These are phyloP conservation scores for Takashimella tepidaria DNA, from an alignment of 1,284 basidiomycete species.

Conservation along the genomic window DNA sequence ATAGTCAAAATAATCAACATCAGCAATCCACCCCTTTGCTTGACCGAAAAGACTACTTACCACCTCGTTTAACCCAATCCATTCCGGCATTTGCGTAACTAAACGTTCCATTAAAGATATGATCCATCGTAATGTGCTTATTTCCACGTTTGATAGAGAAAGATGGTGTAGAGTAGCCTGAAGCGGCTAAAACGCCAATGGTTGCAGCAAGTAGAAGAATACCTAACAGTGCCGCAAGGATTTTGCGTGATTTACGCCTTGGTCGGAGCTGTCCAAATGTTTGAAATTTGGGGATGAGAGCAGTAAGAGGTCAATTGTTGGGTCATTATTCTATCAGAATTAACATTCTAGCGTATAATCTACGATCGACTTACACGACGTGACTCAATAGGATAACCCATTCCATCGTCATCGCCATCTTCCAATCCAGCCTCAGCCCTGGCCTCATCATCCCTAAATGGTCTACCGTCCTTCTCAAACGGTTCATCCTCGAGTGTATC, in stretches of 20 bases:
- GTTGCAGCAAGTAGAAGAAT: slow-evolving; percentile 34
- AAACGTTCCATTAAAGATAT: slow-evolving; percentile 87
- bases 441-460: slow-evolving; percentile 21
- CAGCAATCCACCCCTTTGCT: background rate
- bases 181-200: slow-evolving; percentile 41
- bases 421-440: slow-evolving; percentile 30
- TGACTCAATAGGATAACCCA: slow-evolving; percentile 30
- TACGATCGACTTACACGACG: slow-evolving; percentile 21
- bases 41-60: background rate
- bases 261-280: slow-evolving; percentile 23
- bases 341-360: background rate
- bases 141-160: slow-evolving; percentile 52
- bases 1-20: background rate
- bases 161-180: slow-evolving; percentile 37
- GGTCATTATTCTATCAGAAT: background rate
- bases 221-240: slow-evolving; percentile 37
- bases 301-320: background rate
- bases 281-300: too few relatives aligned
- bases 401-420: slow-evolving; percentile 17
- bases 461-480: slow-evolving; percentile 34
- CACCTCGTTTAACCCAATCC: slow-evolving; percentile 84
- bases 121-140: slow-evolving; percentile 73
- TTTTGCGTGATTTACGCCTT: slow-evolving; percentile 35
- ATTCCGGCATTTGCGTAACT: slow-evolving; percentile 51
- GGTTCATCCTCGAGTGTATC: slow-evolving; percentile 41